Percentiles rank a stretch among this genome's conserved stretches.
Conservation (phyloP, 305 asterid species). For the Fraxinus xanthoxyloides region DNA sequence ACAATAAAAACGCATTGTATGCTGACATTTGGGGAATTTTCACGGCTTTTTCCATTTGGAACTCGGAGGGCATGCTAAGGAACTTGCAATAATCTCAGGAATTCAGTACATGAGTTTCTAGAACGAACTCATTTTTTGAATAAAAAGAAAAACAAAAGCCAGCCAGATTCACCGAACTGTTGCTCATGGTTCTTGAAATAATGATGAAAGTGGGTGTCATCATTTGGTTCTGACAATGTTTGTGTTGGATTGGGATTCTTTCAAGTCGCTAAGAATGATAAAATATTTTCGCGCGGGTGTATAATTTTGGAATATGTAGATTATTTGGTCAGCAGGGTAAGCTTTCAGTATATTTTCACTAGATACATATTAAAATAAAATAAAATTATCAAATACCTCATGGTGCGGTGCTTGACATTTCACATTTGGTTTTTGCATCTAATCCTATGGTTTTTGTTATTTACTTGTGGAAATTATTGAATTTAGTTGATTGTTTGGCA, state of each 20-base stretch:
- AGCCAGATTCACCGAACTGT: background rate
- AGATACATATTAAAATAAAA: background rate
- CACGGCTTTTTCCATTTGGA: background rate
- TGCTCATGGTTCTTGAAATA: background rate
- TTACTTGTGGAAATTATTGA: background rate
- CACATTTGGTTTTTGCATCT: background rate
- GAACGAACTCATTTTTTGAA: background rate
- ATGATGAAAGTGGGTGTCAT: background rate
- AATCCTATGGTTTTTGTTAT: background rate
- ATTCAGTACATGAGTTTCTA: background rate
- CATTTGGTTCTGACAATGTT: background rate
- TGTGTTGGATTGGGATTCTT: background rate
- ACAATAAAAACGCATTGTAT: background rate
- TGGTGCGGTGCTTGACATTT: constrained; percentile 3
- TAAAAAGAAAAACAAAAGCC: background rate
- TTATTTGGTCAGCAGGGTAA: background rate
- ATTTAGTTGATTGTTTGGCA: background rate
- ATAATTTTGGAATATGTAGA: background rate
- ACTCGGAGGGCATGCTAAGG: background rate
- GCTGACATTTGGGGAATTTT: background rate
- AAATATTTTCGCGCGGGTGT: background rate
- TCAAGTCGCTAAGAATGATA: background rate
- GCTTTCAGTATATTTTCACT: background rate
- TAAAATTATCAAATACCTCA: background rate
- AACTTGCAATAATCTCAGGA: background rate